Evolutionary conservation across 2,329 filamentous ascomycete species (phyloP), one percentile per base, ranked within the genome.

Genomic region (Ophiocordyceps camponoti-saundersi): DNA sequence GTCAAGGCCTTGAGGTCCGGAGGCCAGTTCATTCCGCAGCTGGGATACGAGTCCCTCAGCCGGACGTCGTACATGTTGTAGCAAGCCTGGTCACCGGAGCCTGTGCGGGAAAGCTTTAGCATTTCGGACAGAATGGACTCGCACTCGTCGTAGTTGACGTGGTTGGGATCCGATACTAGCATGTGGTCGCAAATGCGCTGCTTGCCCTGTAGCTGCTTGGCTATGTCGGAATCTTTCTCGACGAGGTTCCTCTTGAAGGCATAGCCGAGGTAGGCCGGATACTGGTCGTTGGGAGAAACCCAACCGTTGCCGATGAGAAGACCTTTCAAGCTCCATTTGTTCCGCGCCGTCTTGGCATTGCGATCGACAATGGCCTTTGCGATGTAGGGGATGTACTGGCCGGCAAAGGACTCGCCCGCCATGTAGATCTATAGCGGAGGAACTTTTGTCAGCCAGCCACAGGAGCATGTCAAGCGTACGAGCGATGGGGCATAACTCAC

Each of bases 1-100:
- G 79, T 85, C 21, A 98, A 76, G 45, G 75, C 60, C 44, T 65
- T 64, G 57, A 98, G 71, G 65, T 98, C 92, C 52, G 88, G 84
- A 30, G 92, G 92, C 93, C 93, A 98, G 67, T 88, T 90, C 89
- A 95, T 95, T 54, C 92, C 92, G 62, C 92, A 98, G 51, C 81
- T 82, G 5, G 85, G 83, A 62, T 77, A 87, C 7, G 68, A 68
- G 63, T 98, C 92, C 52, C 72, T 80, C 44, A 95, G 73, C 44
- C 90, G 85, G 46, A 96, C 75, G 61, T 99, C 92, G 63, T 99
- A 99, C 86, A 96, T 95, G 67, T 98, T 99, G 61, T 80, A 63
- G 63, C 93, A 98, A 44, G 73, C 65, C 44, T 73, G 65, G 41
- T 74, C 61, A 45, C 72, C 70, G 48, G 73, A 63, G 20, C 70